These are phyloP conservation scores for Pontederia crassipes DNA, from an alignment of 176 grass and related monocot genomes.

Conservation along the genomic window DNA sequence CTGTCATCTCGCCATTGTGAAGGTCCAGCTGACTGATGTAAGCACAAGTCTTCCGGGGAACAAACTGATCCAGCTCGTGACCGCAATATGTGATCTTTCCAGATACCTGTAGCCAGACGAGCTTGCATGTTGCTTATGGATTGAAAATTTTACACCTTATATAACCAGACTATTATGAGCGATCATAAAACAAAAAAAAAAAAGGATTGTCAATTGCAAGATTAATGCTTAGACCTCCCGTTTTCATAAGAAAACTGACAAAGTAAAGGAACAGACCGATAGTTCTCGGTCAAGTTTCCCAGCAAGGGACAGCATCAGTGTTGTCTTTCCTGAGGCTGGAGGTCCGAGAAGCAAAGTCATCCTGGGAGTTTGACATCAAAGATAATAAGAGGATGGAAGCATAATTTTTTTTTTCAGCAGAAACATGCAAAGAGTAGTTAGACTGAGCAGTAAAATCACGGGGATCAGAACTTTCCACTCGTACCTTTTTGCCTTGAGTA, in stretches of 20 bases:
- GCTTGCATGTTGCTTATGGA: not conserved
- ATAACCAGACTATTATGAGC: not conserved
- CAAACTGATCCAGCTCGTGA: conserved; percentile 42
- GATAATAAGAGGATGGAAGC: not conserved
- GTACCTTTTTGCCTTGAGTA: conserved; percentile 64
- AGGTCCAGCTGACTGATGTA: conserved; percentile 68
- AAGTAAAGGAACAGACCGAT: conserved; percentile 28
- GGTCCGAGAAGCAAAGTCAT: conserved; percentile 96
- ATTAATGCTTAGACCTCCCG: no score
- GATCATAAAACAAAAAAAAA: no score
- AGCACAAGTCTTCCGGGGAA: conserved; percentile 46
- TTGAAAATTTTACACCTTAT: no score
- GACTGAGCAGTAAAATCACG: no score
- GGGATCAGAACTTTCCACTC: not conserved
- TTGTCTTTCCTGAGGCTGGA: conserved; percentile 83
- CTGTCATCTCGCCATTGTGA: conserved; percentile 55
- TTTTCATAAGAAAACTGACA: not conserved
- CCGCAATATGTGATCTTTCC: conserved; percentile 50
- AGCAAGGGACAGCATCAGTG: conserved; percentile 61
- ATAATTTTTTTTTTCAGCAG: not conserved
- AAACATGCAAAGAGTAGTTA: no score
- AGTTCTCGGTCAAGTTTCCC: conserved; percentile 66
- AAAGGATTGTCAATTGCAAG: no score
- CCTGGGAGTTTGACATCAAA: conserved; percentile 20
- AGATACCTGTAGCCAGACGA: conserved; percentile 22